Evolutionary conservation across 2,329 filamentous ascomycete genomes (phyloP).

Genomic region (Stylonectria norvegica): DNA sequence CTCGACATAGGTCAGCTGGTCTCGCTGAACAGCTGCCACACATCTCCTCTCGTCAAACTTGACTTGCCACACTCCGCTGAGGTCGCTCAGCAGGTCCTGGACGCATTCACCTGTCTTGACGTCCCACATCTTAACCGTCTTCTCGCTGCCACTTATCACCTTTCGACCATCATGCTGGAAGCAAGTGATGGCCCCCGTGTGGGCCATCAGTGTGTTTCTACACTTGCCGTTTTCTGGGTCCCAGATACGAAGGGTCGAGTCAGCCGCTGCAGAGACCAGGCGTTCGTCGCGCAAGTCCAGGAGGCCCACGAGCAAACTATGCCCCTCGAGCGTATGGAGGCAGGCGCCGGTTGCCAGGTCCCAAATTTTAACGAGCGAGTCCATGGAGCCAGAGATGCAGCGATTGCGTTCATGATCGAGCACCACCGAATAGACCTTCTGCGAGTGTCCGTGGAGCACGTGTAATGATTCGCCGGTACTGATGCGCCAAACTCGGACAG

Average conservation of each 20-base stretch:
- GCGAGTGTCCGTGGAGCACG: conserved; percentile 77
- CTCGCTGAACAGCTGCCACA: conserved; percentile 92
- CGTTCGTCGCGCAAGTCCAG: conserved; percentile 85
- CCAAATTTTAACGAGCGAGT: conserved; percentile 97
- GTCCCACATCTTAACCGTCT: conserved; percentile 98
- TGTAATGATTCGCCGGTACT: conserved; percentile 88
- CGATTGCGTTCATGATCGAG: conserved; percentile 87
- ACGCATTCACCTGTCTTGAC: conserved; percentile 88
- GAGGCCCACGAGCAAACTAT: conserved; percentile 86
- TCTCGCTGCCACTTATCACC: conserved; percentile 92
- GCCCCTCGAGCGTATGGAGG: conserved; percentile 87
- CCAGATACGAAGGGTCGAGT: conserved; percentile 95
- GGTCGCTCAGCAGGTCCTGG: conserved; percentile 85
- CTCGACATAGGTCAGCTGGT: conserved; percentile 92
- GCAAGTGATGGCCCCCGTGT: conserved; percentile 96
- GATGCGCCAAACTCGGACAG: conserved; percentile 94
- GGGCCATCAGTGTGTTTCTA: conserved; percentile 83
- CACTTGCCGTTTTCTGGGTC: conserved; percentile 90
- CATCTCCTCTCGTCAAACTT: conserved; percentile 95
- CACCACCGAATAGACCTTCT: conserved; percentile 97
- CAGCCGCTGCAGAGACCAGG: conserved; percentile 90
- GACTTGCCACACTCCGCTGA: conserved; percentile 98
- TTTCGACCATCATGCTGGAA: conserved; percentile 98
- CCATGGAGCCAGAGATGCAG: conserved; percentile 98
- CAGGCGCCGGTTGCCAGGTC: conserved; percentile 82